A percentile compares a stretch with the other conserved stretches of the same genome.
Evolutionary conservation across 2,329 filamentous ascomycete species (phyloP).

Genomic region (Claviceps sp.): DNA sequence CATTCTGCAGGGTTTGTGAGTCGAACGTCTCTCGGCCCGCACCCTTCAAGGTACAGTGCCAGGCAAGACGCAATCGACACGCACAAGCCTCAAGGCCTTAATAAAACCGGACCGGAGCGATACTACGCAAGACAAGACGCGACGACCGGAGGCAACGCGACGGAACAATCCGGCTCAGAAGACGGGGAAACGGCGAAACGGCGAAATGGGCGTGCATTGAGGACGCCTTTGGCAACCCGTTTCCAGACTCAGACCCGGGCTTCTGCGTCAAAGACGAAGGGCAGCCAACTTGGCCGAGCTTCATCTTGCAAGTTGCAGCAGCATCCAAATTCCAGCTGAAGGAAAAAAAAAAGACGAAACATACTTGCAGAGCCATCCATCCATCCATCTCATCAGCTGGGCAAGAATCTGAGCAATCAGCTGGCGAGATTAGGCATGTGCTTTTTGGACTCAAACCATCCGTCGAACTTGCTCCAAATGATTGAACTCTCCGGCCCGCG

Average conservation of each 20-base stretch:
- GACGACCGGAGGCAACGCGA: not conserved
- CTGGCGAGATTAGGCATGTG: conserved; percentile 4
- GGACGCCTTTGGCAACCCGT: not conserved
- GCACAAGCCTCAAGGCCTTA: not conserved
- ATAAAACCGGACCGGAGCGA: not conserved
- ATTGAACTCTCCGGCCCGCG: not conserved
- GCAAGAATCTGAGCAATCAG: not conserved
- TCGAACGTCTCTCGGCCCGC: conserved; percentile 4
- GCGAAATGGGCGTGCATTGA: too few relatives aligned
- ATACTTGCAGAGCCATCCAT: too few relatives aligned
- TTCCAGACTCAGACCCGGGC: too few relatives aligned
- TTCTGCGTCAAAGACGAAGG: too few relatives aligned
- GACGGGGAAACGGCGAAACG: not conserved
- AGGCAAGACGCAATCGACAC: not conserved
- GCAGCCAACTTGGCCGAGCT: not conserved
- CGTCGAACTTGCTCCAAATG: not conserved
- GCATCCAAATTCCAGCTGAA: too few relatives aligned
- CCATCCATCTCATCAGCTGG: too few relatives aligned
- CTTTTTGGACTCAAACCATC: conserved; percentile 1
- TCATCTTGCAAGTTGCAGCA: not conserved
- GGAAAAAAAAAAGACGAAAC: too few relatives aligned
- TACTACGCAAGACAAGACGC: not conserved
- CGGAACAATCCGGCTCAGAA: not conserved
- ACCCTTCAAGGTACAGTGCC: not conserved
- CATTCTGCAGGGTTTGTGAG: conserved; percentile 6